Evolutionary conservation across 116 monocot genomes (phyloP), one percentile per base, ranked within the genome.

Genomic region (Iris pallida): DNA sequence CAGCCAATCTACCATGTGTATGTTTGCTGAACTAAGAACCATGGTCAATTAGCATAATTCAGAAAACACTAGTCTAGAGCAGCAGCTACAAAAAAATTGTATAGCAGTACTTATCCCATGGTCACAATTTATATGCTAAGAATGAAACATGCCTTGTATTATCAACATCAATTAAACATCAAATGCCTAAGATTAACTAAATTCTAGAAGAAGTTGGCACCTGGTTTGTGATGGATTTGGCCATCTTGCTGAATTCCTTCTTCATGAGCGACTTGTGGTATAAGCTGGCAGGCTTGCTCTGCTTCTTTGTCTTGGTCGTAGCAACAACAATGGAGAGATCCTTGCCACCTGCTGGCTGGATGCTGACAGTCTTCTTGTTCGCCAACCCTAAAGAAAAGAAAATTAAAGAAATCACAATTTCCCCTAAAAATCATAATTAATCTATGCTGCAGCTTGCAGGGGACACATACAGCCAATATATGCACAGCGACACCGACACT

Each of bases 191-290:
- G 8, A 10, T 8, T 10, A 52, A 52, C 14, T 52, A 8, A 14
- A 52, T 52, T 10, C 12, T 52, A 52, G 51, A 1, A 52, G 51
- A 52, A 52, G 20, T 5, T 7, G 20, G 40, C 42, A 92, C 92
- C 86, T 88, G 92, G 58, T 75, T 88, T 12, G 71, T 78, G 8
- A 88, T 81, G 12, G 81, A 73, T 77, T 86, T 83, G 11, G 86
- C 76, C 83, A 93, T 84, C 79, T 81, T 88, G 42, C 67, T 52
- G 72, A 88, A 86, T 49, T 93, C 86, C 81, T 88, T 83, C 75
- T 82, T 88, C 90, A 95, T 79, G 61, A 81, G 49, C 0, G 94
- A 79, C 65, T 68, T 85, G 59, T 85, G 78, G 10, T 57, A 60
- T n/a, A 81, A 1, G 15, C 42, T 68, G 17, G 55, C 64, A 0